These are phyloP conservation scores for Ascochyta lentis DNA, from an alignment of 2,329 filamentous ascomycete genomes.

Conservation along the genomic window DNA sequence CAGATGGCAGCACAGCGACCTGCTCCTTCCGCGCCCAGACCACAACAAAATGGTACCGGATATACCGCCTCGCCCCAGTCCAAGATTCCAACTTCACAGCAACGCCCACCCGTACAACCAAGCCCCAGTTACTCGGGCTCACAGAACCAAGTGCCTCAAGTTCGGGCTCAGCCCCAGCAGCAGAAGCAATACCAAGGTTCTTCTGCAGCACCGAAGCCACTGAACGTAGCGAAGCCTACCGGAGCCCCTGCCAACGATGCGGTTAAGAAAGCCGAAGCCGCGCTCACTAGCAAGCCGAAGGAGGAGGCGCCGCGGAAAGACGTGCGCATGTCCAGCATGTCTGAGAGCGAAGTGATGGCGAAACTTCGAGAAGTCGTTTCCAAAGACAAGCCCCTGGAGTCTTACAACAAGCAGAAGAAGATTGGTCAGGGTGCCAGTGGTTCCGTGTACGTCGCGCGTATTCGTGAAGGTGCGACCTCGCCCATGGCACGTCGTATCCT, in stretches of 20 bases:
- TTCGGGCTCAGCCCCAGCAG: slow-evolving; percentile 50
- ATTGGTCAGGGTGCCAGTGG: slow-evolving; percentile 98
- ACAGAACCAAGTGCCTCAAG: slow-evolving; percentile 49
- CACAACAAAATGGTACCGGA: slow-evolving; percentile 43
- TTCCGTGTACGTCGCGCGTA: slow-evolving; percentile 96
- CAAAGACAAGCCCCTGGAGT: slow-evolving; percentile 91
- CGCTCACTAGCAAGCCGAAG: slow-evolving; percentile 71
- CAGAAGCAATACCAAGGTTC: slow-evolving; percentile 50
- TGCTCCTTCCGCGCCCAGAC: slow-evolving; percentile 74
- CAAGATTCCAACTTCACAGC: slow-evolving; percentile 36
- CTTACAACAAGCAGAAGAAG: slow-evolving; percentile 99
- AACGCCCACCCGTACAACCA: slow-evolving; percentile 54
- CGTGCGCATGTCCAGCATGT: slow-evolving; percentile 98
- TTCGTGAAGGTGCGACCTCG: slow-evolving; percentile 89
- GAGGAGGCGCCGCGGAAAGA: slow-evolving; percentile 86
- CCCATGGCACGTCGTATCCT: slow-evolving; percentile 78
- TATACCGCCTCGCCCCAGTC: slow-evolving; percentile 39
- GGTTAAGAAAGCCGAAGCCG: slow-evolving; percentile 88
- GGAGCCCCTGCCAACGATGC: slow-evolving; percentile 65
- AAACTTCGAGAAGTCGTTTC: slow-evolving; percentile 93
- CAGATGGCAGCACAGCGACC: slow-evolving; percentile 75
- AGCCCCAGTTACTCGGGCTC: slow-evolving; percentile 48
- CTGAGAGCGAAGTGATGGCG: slow-evolving; percentile 95
- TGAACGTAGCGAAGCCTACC: slow-evolving; percentile 58
- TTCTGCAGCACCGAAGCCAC: slow-evolving; percentile 61